These are phyloP conservation scores for Ophidiomyces ophidiicola DNA, from an alignment of 2,329 filamentous ascomycete species.

Conservation along the genomic window DNA sequence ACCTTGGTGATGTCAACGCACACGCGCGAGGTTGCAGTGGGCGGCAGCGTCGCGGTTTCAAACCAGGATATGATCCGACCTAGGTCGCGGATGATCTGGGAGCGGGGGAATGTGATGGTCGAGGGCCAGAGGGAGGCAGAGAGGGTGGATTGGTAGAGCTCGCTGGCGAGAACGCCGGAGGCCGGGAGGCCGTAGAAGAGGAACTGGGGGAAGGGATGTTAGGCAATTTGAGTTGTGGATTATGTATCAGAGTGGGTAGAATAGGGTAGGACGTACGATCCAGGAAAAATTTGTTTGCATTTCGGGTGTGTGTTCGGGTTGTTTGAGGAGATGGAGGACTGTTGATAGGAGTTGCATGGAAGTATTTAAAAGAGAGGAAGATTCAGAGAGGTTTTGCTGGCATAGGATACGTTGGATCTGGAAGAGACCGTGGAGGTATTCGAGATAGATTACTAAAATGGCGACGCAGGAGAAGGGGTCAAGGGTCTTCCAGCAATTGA, in stretches of 20 bases:
- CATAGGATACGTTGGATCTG: conserved; percentile 19
- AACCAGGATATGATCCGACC: conserved; percentile 18
- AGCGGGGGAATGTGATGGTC: conserved; percentile 16
- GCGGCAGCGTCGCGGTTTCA: conserved; percentile 11
- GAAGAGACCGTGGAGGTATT: conserved; percentile 17
- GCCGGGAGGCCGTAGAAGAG: conserved; percentile 17
- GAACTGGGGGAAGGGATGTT: conserved; percentile 11
- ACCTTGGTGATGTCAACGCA: conserved; percentile 18
- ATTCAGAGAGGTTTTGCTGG: conserved; percentile 14
- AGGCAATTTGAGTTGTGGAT: background rate
- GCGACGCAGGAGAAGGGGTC: conserved; percentile 12
- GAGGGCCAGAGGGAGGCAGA: conserved; percentile 14
- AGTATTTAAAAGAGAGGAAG: conserved; percentile 16
- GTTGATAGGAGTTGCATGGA: conserved; percentile 18
- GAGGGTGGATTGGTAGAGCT: conserved; percentile 18
- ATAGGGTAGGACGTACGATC: conserved; percentile 15
- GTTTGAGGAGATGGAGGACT: conserved; percentile 17
- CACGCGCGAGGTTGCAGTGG: conserved; percentile 8
- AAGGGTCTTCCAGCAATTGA: conserved; percentile 12
- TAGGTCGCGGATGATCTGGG: conserved; percentile 19
- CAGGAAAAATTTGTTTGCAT: conserved; percentile 15
- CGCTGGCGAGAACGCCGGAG: conserved; percentile 17
- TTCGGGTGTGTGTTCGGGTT: conserved; percentile 11
- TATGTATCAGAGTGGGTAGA: background rate
- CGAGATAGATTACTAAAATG: conserved; percentile 16